Evolutionary conservation across 352 stramenopile species (phyloP), one percentile per base, ranked within the genome.

Genomic region (Phytopythium litorale): DNA sequence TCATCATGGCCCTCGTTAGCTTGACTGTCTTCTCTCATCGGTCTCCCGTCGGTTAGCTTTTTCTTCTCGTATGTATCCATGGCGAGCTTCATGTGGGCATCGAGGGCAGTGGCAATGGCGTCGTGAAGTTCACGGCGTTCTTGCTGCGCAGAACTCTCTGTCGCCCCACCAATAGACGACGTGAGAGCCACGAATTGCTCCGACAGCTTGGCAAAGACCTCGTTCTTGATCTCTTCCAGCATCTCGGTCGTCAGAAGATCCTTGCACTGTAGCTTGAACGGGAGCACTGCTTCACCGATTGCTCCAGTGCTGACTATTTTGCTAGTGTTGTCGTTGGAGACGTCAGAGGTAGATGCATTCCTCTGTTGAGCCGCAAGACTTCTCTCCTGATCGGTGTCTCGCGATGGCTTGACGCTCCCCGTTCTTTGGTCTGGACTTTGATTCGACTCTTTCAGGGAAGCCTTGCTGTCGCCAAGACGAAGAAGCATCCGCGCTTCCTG

Each of bases 221-320:
- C 79, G 13, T 78, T 71, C 65, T 88, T 89, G 49, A 91, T 81
- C 16, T 76, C 62, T 21, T 87, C 76, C 1, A 91, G 56, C 54
- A 87, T 72, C 30, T 81, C 66, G 0, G 67, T 46, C 16, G 71
- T 88, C 30, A 87, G 52, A 0, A 88, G 56, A 30, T 88, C 78
- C 33, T 86, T 87, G 33, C 78, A 80, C 0, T 76, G 71, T 28
- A 82, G 37, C n/a, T 78, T 76, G 12, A 64, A 58, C 7, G 64
- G 53, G 19, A 61, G 6, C 13, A 16, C 12, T 11, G 37, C 23
- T 15, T 50, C 37, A 5, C 25, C 23, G 6, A 4, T 25, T 15
- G 23, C 6, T 12, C 13, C 5, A 0, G 48, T 12, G 25, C 3
- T 21, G 4, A 13, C 25, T 8, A 8, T 11, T 7, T 19, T 45